Evolutionary conservation across 2,329 filamentous ascomycete species (phyloP).

Genomic region (Colletotrichum acutatum): DNA sequence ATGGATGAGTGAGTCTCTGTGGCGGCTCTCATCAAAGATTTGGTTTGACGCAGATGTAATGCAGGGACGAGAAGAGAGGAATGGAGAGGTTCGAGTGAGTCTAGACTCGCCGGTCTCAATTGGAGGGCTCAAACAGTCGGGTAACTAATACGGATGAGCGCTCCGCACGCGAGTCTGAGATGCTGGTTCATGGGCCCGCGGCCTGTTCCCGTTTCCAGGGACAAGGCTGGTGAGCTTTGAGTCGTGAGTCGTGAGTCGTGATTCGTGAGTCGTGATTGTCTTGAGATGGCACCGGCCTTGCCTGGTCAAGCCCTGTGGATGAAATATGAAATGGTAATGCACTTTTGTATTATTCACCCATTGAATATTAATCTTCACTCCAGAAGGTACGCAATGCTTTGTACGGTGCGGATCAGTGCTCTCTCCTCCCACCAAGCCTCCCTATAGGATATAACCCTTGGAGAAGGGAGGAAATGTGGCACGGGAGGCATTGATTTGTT

Average conservation of each 20-base stretch:
- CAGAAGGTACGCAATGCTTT: no score
- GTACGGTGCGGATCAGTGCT: background rate
- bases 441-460: background rate
- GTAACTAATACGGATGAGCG: background rate
- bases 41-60: conserved; percentile 23
- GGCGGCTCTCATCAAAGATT: background rate
- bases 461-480: background rate
- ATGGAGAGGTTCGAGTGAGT: conserved; percentile 5
- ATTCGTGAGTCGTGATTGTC: conserved; percentile 12
- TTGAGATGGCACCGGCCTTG: background rate
- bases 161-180: background rate
- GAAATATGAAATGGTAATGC: background rate
- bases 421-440: background rate
- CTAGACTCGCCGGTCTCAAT: background rate
- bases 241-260: conserved; percentile 14
- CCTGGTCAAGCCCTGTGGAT: background rate
- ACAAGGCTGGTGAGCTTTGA: background rate
- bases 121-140: background rate
- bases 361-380: background rate
- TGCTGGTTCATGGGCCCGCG: background rate
- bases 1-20: background rate
- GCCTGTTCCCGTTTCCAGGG: background rate
- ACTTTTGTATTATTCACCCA: background rate
- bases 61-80: conserved; percentile 19
- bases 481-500: conserved; percentile 23